Evolutionary conservation across 495 filamentous ascomycete species (phyloP).

Genomic region (Articulospora tetracladia): DNA sequence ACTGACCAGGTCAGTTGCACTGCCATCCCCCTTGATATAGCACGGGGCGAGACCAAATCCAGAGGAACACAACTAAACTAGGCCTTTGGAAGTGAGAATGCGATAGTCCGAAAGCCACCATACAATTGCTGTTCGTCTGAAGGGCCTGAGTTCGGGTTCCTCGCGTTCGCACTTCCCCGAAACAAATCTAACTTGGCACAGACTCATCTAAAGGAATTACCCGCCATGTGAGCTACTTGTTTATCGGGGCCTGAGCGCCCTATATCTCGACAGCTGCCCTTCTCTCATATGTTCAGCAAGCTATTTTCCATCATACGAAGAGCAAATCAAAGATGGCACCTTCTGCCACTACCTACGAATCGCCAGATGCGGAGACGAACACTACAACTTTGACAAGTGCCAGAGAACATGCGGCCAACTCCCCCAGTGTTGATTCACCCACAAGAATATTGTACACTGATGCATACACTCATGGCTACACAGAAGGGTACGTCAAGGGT

Average conservation of each 20-base stretch:
- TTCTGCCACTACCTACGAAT: not conserved
- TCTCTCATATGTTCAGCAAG: not conserved
- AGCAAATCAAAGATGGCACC: slow-evolving; percentile 1
- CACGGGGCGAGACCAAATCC: not conserved
- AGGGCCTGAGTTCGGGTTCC: not conserved
- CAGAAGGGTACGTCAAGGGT: not conserved
- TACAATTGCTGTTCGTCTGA: not conserved
- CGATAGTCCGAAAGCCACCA: not conserved
- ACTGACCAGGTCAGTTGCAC: too few relatives aligned
- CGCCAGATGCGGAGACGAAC: not conserved
- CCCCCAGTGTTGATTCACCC: not conserved
- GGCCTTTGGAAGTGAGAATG: too few relatives aligned
- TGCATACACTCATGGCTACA: slow-evolving; percentile 28
- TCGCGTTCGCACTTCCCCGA: not conserved
- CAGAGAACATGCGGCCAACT: not conserved
- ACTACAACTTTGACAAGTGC: not conserved
- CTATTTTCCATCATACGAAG: not conserved
- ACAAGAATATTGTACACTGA: slow-evolving; percentile 18
- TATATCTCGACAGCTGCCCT: not conserved
- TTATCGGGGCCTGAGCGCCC: not conserved
- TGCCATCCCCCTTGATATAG: not conserved
- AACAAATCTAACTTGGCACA: not conserved
- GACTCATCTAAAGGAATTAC: not conserved
- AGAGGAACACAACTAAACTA: not conserved
- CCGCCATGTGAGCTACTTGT: not conserved